A percentile compares a stretch with the other conserved stretches of the same genome.
phyloP scores from a whole-genome alignment of 2,329 filamentous ascomycete species.

The Cryphonectria carpinicola region DNA sequence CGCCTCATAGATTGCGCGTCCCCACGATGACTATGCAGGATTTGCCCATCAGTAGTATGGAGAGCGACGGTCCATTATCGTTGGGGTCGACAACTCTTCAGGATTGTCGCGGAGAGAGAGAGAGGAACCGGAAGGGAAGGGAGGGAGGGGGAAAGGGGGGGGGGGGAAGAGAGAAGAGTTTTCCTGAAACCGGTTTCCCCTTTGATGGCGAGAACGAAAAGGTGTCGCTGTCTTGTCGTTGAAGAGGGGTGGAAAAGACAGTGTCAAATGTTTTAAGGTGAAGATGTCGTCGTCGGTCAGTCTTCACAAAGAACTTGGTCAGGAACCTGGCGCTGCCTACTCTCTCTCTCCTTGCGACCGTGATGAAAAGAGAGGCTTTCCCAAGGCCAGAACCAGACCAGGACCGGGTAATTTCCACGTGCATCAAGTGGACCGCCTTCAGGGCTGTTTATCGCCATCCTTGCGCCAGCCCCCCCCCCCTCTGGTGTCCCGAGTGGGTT shows the following conservation, averaged over 20 bases:
- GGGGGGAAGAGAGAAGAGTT: not conserved
- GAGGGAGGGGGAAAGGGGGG: not conserved
- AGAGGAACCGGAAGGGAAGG: not conserved
- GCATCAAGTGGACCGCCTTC: slow-evolving; percentile 4
- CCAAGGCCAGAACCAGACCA: not conserved
- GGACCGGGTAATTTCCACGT: slow-evolving; percentile 21
- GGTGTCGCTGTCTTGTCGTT: not conserved
- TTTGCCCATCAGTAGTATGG: not conserved
- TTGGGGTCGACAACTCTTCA: not conserved
- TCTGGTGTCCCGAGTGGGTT: slow-evolving; percentile 2
- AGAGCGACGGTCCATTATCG: not conserved
- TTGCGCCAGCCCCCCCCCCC: slow-evolving; percentile 7
- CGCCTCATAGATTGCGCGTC: slow-evolving; percentile 25
- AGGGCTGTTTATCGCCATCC: slow-evolving; percentile 17
- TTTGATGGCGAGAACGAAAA: not conserved
- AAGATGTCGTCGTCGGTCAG: slow-evolving; percentile 8
- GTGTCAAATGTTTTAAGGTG: not conserved
- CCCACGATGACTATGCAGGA: slow-evolving; percentile 13
- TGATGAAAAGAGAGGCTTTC: not conserved
- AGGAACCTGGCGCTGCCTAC: not conserved
- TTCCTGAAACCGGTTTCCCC: not conserved
- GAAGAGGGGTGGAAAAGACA: not conserved
- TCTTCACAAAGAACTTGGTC: not conserved
- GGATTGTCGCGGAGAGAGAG: not conserved
- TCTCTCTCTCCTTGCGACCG: not conserved